Base-by-base conservation (phyloP, 108 stramenopile species). In the Licmophora abbreviata region DNA sequence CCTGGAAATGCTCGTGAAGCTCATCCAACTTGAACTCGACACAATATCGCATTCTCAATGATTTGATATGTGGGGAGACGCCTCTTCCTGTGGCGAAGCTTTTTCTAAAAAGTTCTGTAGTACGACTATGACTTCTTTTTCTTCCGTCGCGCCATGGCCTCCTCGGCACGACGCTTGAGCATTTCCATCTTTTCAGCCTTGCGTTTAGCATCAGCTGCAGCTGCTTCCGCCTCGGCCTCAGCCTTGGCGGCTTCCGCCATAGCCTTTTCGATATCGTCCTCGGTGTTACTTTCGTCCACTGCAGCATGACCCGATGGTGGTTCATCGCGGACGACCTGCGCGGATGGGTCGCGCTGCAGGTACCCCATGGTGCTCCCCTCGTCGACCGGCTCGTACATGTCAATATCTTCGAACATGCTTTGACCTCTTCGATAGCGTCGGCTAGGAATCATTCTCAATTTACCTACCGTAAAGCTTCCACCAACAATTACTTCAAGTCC, bases 151-250 rank as follows among this genome's bases (percentile, higher is more conserved):
- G 61, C 70, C 66, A 79, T 49, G 35, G 78, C 78, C 62, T 71
- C 74, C 55, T 75, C 64, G 21, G 79, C 79, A 4, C 69, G 55
- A 47, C 61, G 53, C 52, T 58, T 49, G 29, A 80, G 41, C 64
- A 80, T 44, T 47, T 77, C 76, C 80, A 91, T 80, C 67, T 87
- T 87, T 29, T 76, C 83, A 17, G 74, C 80, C 46, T 87, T 87
- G 21, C 81, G 61, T 30, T 73, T 46, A 3, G 88, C 88, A 44
- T 84, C 81, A 3, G 68, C 61, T 24, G 65, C 77, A 1, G 60
- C 53, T 6, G 56, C 55, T 14, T 51, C 46, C 11, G 70, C 63
- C 15, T 66, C 71, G n/a, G 34, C 45, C 29, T 62, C 33, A 8
- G 68, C 61, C 0, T 56, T 43, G 33, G 43, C 36, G 10, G 32